Base-by-base conservation (phyloP, 108 stramenopile species). In the Hondaea fermentalgiana region DNA sequence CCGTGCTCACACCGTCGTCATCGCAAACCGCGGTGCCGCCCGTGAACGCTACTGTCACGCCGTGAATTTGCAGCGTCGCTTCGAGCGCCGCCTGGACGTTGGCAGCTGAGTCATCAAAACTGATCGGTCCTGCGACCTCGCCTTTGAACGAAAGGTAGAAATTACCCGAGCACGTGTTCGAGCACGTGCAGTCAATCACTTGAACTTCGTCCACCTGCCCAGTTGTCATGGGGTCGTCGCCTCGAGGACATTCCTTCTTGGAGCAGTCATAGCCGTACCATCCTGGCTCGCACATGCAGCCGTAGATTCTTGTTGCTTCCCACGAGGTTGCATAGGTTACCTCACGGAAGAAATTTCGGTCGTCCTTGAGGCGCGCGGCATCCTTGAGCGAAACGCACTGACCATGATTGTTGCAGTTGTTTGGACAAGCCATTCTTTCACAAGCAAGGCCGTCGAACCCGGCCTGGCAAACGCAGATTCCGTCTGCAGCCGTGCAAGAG, bases 231-330 rank as follows among this genome's bases (percentile, higher is more conserved):
- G 94, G 94, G 64, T 95, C 93, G 60, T 94, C 94, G 35, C 95
- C 95, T 25, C n/a, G 53, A 21, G 95, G 94, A 47, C 95, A 95
- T 45, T 5, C n/a, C 4, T 88, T 49, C 59, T 64, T 43, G 5
- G 89, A 88, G 92, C 95, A 95, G 59, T 93, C 95, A 72, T 93
- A 91, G 25, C 94, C 95, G 57, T 14, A 59, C 71, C 91, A 93
- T 12, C 91, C 94, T 19, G 58, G 43, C 64, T 95, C 94, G 76
- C 94, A 95, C 60, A 93, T 71, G 90, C 94, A 95, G 25, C 93
- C 94, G 28, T 91, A 72, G 45, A 94, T 45, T 60, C 49, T n/a
- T 25, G 93, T 58, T 45, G 94, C 93, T 43, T 95, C 94, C 94
- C 94, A 95, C 19, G 88, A 47, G 51, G 47, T 44, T 57, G 87